phyloP scores from a whole-genome alignment of 1,139 yeast species.

The Groenewaldozyma sp. region DNA sequence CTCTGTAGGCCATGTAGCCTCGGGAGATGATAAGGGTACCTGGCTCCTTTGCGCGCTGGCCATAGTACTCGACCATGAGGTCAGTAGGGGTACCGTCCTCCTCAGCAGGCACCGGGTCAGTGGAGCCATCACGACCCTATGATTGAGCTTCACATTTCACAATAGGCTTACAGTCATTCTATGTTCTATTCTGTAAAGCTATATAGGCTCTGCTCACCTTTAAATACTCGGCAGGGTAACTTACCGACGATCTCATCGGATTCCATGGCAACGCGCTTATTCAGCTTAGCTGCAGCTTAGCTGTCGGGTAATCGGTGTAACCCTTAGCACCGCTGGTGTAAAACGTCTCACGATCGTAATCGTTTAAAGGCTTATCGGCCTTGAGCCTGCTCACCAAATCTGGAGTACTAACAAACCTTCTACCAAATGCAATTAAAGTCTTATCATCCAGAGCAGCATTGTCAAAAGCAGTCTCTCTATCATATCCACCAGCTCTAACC shows the following conservation, averaged over 20 bases:
- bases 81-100: constrained; percentile 36
- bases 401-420: constrained; percentile 42
- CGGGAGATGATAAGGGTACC: constrained; percentile 36
- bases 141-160: constrained; percentile 20
- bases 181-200: too few relatives aligned
- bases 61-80: constrained; percentile 39
- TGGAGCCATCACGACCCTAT: constrained; percentile 46
- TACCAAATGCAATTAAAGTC: constrained; percentile 38
- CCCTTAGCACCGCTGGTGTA: constrained; percentile 29
- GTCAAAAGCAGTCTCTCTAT: constrained; percentile 21
- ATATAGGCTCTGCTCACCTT: too few relatives aligned
- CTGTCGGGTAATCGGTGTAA: constrained; percentile 25
- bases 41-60: constrained; percentile 40
- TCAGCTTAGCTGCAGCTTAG: too few relatives aligned
- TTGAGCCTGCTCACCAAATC: constrained; percentile 8
- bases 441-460: constrained; percentile 29
- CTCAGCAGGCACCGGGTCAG: constrained; percentile 38
- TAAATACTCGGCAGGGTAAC: too few relatives aligned
- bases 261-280: not conserved
- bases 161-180: too few relatives aligned
- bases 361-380: constrained; percentile 17
- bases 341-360: constrained; percentile 30
- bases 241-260: too few relatives aligned
- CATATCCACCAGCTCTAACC: constrained; percentile 34
- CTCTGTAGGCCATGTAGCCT: constrained; percentile 34